Conservation (phyloP, 805 yeast genomes). For the Scheffersomyces amazonensis region DNA sequence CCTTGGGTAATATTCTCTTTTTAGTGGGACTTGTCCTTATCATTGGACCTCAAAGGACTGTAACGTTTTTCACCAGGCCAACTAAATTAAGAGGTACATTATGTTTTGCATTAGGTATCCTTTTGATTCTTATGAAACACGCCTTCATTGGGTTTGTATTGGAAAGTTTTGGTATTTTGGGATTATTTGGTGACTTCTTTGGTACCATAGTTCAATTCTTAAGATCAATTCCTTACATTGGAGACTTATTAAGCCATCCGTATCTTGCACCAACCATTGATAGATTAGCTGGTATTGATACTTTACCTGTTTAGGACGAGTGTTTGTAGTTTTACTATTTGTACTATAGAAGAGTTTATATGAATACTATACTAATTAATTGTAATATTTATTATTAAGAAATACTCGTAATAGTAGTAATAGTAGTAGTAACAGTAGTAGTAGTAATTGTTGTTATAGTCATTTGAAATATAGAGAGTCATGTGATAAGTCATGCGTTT, state of each 20-base stretch:
- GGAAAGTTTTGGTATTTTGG: constrained; percentile 86
- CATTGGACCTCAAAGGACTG: constrained; percentile 83
- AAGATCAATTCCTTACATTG: constrained; percentile 83
- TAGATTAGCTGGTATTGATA: constrained; percentile 40
- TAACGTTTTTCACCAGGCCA: constrained; percentile 81
- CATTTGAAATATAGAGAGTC: too few species aligned
- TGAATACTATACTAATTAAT: neutral
- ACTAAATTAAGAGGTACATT: constrained; percentile 83
- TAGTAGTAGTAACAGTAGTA: too few species aligned
- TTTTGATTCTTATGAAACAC: constrained; percentile 69
- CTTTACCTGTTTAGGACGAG: constrained; percentile 34
- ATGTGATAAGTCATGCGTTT: too few species aligned
- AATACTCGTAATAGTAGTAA: too few species aligned
- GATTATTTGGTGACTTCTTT: constrained; percentile 90
- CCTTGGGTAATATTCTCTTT: constrained; percentile 82
- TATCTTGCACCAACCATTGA: constrained; percentile 67
- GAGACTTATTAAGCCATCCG: constrained; percentile 81
- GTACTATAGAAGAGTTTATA: constrained; percentile 1
- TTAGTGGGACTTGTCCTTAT: constrained; percentile 80
- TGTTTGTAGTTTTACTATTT: constrained; percentile 1
- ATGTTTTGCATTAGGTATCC: constrained; percentile 72
- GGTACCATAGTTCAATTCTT: constrained; percentile 84
- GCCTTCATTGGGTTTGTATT: constrained; percentile 82
- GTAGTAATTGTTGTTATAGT: too few species aligned
- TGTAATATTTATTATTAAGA: too few species aligned